Evolutionary conservation across 1,139 yeast species (phyloP).

Genomic region (Pichia terricola): DNA sequence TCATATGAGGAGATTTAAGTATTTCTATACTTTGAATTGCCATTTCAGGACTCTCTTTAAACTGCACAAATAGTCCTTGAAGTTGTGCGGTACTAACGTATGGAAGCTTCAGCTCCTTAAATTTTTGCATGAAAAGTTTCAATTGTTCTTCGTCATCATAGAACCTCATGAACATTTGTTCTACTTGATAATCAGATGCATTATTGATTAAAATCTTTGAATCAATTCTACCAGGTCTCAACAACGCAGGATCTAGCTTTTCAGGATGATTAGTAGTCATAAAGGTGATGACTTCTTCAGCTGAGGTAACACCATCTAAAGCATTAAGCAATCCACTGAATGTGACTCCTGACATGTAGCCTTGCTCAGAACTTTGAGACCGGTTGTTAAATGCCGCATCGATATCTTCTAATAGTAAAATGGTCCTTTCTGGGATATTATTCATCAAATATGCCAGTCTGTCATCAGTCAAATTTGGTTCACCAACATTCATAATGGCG

Average conservation of each 20-base stretch:
- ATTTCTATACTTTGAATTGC: slow-evolving; percentile 60
- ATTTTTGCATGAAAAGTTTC: slow-evolving; percentile 48
- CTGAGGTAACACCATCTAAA: slow-evolving; percentile 96
- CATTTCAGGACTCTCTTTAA: slow-evolving; percentile 70
- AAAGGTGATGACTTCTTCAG: slow-evolving; percentile 91
- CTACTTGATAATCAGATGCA: slow-evolving; percentile 74
- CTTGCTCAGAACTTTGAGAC: slow-evolving; percentile 66
- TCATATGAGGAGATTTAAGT: slow-evolving; percentile 28
- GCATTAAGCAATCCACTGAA: slow-evolving; percentile 92
- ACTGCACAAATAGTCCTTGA: slow-evolving; percentile 91
- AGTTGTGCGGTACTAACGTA: slow-evolving; percentile 83
- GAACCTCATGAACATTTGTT: slow-evolving; percentile 78
- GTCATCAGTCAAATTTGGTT: slow-evolving; percentile 87
- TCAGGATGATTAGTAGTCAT: slow-evolving; percentile 99
- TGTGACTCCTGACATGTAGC: slow-evolving; percentile 74
- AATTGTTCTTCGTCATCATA: slow-evolving; percentile 67
- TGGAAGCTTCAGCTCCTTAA: slow-evolving; percentile 40
- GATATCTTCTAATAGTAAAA: slow-evolving; percentile 78
- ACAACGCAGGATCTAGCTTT: slow-evolving; percentile 70
- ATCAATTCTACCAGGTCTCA: slow-evolving; percentile 94
- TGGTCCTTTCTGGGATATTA: slow-evolving; percentile 85
- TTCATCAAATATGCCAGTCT: slow-evolving; percentile 91
- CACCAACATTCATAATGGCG: slow-evolving; percentile 84
- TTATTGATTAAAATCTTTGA: slow-evolving; percentile 73
- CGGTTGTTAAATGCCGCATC: slow-evolving; percentile 93